A percentile compares a stretch with the other conserved stretches of the same genome.
These are phyloP conservation scores for Vinca minor DNA, from an alignment of 257 asterid genomes.

Conservation along the genomic window DNA sequence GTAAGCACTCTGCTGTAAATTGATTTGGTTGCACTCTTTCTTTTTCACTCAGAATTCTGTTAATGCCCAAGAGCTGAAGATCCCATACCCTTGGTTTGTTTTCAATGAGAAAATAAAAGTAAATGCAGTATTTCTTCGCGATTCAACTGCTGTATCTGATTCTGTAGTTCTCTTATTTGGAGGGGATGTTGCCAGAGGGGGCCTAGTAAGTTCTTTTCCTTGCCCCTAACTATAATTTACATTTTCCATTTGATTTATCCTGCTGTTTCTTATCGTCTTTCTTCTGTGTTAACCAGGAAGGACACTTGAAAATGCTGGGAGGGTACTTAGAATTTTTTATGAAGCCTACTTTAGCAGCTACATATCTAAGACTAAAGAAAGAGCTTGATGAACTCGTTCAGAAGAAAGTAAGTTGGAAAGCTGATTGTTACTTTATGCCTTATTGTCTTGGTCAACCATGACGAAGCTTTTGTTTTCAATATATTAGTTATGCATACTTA, in stretches of 20 bases:
- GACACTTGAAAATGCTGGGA: conserved; percentile 83
- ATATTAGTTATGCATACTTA: background rate
- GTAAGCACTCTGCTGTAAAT: background rate
- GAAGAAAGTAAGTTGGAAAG: conserved; percentile 42
- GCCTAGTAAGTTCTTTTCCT: conserved; percentile 41
- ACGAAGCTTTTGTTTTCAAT: background rate
- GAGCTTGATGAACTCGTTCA: conserved; percentile 78
- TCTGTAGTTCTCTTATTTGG: conserved; percentile 82
- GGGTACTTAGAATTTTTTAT: conserved; percentile 88
- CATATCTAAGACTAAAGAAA: conserved; percentile 50
- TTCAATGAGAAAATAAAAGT: conserved; percentile 91
- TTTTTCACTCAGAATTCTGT: conserved; percentile 56
- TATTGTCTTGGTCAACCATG: too few relatives aligned
- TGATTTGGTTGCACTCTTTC: background rate
- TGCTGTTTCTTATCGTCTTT: conserved; percentile 13
- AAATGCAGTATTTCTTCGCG: conserved; percentile 81
- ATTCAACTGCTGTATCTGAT: conserved; percentile 86
- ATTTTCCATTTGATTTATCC: conserved; percentile 12
- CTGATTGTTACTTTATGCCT: too few relatives aligned
- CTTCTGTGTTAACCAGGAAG: conserved; percentile 44
- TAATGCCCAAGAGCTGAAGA: conserved; percentile 60
- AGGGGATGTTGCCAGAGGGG: conserved; percentile 54
- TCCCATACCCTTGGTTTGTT: conserved; percentile 87
- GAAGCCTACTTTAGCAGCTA: conserved; percentile 61
- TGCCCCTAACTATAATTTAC: conserved; percentile 12